phyloP scores from a whole-genome alignment of 108 stramenopile species.

The Aurantiochytrium sp. region DNA sequence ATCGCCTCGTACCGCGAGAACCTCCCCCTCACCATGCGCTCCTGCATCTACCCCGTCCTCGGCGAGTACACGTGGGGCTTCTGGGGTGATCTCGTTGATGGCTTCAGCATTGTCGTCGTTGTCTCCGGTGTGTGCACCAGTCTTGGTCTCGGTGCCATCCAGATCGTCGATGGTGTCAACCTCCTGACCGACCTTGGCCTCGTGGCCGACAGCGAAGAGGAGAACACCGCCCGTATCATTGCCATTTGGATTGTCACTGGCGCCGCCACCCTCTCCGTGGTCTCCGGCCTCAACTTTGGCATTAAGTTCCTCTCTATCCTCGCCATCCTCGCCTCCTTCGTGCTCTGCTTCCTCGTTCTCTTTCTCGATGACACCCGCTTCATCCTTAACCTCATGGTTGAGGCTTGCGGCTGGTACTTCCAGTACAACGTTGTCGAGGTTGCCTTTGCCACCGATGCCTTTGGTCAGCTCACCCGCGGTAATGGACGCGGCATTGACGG shows the following conservation, averaged over 20 bases:
- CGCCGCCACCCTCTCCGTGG: slow-evolving; percentile 47
- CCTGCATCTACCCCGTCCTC: slow-evolving; percentile 49
- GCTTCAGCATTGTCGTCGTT: slow-evolving; percentile 47
- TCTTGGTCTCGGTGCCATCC: slow-evolving; percentile 54
- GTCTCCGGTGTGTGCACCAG: slow-evolving; percentile 55
- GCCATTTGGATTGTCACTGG: slow-evolving; percentile 48
- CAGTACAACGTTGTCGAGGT: slow-evolving; percentile 9
- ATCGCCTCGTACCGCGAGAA: slow-evolving; percentile 41
- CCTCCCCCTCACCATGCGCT: slow-evolving; percentile 48
- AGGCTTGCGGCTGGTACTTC: slow-evolving; percentile 49
- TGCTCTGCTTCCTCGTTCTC: slow-evolving; percentile 41
- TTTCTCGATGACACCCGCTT: slow-evolving; percentile 56
- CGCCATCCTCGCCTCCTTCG: slow-evolving; percentile 41
- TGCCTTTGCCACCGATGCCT: slow-evolving; percentile 16
- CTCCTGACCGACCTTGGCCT: slow-evolving; percentile 12
- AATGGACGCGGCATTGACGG: slow-evolving; percentile 47
- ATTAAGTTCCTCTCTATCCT: slow-evolving; percentile 49
- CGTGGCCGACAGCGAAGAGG: background rate
- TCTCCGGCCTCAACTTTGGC: slow-evolving; percentile 48
- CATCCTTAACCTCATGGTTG: slow-evolving; percentile 46
- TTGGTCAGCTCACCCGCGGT: background rate
- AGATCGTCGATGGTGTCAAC: slow-evolving; percentile 42
- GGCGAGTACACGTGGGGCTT: slow-evolving; percentile 61
- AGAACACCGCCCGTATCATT: background rate
- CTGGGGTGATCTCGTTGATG: slow-evolving; percentile 58